These are phyloP conservation scores for Discostella pseudostelligera DNA, from an alignment of 108 stramenopile genomes.

Conservation along the genomic window DNA sequence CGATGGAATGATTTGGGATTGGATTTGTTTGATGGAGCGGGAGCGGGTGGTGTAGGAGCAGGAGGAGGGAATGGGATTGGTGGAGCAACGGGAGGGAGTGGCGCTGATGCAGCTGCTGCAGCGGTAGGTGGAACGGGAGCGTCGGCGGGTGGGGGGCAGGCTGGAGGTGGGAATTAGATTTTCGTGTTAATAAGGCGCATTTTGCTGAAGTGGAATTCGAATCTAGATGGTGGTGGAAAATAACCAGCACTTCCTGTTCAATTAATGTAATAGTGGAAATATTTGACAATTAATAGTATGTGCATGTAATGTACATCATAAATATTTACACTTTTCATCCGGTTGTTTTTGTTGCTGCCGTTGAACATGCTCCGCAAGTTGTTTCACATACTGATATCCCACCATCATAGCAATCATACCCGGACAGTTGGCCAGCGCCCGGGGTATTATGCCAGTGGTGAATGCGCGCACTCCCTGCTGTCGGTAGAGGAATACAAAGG, in stretches of 20 bases:
- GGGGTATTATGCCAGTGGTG: neutral
- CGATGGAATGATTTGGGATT: conserved; percentile 86
- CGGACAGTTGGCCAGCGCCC: neutral
- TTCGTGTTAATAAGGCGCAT: too few relatives aligned
- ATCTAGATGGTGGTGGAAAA: too few relatives aligned
- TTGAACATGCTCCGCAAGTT: neutral
- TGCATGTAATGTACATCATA: too few relatives aligned
- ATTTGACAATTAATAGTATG: too few relatives aligned
- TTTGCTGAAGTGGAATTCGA: too few relatives aligned
- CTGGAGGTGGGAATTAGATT: too few relatives aligned
- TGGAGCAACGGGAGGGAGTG: neutral
- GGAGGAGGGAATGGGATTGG: neutral
- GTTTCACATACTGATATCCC: conserved; percentile 6
- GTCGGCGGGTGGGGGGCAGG: neutral
- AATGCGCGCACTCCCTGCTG: neutral
- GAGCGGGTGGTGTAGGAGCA: neutral
- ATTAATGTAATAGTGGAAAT: too few relatives aligned
- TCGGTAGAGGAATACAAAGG: neutral
- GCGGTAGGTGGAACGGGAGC: neutral
- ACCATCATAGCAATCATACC: conserved; percentile 11
- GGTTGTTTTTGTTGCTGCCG: neutral
- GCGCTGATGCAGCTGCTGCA: neutral
- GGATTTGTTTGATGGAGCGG: conserved; percentile 64
- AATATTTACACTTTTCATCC: too few relatives aligned
- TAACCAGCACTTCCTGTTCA: too few relatives aligned